Conservation (phyloP, 495 filamentous ascomycete genomes). For the Coniosporium apollinis region DNA sequence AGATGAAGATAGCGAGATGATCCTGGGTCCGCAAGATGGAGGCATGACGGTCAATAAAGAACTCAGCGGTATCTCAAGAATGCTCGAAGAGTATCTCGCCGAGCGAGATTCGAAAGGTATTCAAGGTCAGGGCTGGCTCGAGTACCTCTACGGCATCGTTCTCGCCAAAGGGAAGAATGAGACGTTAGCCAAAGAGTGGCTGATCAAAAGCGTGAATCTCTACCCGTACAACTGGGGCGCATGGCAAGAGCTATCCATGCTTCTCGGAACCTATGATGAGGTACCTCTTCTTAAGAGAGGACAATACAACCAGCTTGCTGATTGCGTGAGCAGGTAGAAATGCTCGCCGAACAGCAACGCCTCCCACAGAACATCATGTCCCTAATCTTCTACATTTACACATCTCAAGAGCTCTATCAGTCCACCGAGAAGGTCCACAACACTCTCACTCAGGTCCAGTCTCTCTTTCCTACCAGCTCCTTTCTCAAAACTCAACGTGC, state of each 20-base stretch:
- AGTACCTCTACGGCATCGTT: slow-evolving; percentile 86
- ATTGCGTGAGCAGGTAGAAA: too few relatives aligned
- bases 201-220: slow-evolving; percentile 67
- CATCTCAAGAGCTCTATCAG: slow-evolving; percentile 81
- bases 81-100: slow-evolving; percentile 60
- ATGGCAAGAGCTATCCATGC: slow-evolving; percentile 72
- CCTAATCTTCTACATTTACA: slow-evolving; percentile 80
- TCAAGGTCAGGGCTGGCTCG: slow-evolving; percentile 71
- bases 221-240: slow-evolving; percentile 93
- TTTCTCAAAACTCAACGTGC: slow-evolving; percentile 85
- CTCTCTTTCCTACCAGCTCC: slow-evolving; percentile 67
- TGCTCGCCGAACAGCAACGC: too few relatives aligned
- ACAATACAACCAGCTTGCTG: too few relatives aligned
- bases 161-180: slow-evolving; percentile 85
- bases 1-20: slow-evolving; percentile 94
- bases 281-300: too few relatives aligned
- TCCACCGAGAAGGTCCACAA: slow-evolving; percentile 53
- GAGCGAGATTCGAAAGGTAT: slow-evolving; percentile 40
- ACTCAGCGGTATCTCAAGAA: slow-evolving; percentile 52
- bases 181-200: slow-evolving; percentile 59
- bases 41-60: slow-evolving; percentile 73
- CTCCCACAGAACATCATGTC: slow-evolving; percentile 86
- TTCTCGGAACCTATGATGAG: slow-evolving; percentile 67
- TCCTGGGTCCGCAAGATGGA: slow-evolving; percentile 81
- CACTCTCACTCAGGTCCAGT: slow-evolving; percentile 56